Conservation (phyloP, 1,139 yeast genomes). For the Nakaseomyces bracarensis region DNA sequence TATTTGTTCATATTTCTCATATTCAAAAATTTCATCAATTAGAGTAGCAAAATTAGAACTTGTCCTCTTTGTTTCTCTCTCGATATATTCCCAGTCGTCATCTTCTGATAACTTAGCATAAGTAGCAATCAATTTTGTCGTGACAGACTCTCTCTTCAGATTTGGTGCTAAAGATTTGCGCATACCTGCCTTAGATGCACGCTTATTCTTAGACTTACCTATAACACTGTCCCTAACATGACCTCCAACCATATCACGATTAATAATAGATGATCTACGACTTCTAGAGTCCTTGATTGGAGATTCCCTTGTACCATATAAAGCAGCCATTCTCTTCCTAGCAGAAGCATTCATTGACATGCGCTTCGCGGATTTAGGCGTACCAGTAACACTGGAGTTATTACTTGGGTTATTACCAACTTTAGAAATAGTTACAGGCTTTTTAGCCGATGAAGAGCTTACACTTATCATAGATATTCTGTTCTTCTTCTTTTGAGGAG, state of each 20-base stretch:
- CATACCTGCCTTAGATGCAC: slow-evolving; percentile 30
- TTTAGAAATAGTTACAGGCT: slow-evolving; percentile 50
- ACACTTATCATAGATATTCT: slow-evolving; percentile 43
- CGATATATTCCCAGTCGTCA: slow-evolving; percentile 62
- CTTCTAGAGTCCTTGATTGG: slow-evolving; percentile 28
- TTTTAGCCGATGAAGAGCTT: slow-evolving; percentile 46
- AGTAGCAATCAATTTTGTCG: slow-evolving; percentile 54
- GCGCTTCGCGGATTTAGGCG: slow-evolving; percentile 17
- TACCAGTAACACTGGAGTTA: slow-evolving; percentile 18
- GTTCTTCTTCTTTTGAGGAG: slow-evolving; percentile 37
- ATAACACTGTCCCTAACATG: slow-evolving; percentile 29
- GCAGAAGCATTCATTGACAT: slow-evolving; percentile 11
- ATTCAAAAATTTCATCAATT: slow-evolving; percentile 61
- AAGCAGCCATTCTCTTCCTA: slow-evolving; percentile 20
- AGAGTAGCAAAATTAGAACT: slow-evolving; percentile 70
- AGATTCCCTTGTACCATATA: slow-evolving; percentile 20
- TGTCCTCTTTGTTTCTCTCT: slow-evolving; percentile 65
- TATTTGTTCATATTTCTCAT: slow-evolving; percentile 38
- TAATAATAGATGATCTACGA: slow-evolving; percentile 23
- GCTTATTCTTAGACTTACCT: slow-evolving; percentile 15
- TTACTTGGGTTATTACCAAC: slow-evolving; percentile 15
- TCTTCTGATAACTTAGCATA: slow-evolving; percentile 60
- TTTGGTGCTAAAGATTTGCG: slow-evolving; percentile 34
- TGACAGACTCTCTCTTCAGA: slow-evolving; percentile 54
- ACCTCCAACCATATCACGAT: slow-evolving; percentile 27